Base-by-base conservation (phyloP, 2,329 filamentous ascomycete genomes). In the Phyllosticta capitalensis region DNA sequence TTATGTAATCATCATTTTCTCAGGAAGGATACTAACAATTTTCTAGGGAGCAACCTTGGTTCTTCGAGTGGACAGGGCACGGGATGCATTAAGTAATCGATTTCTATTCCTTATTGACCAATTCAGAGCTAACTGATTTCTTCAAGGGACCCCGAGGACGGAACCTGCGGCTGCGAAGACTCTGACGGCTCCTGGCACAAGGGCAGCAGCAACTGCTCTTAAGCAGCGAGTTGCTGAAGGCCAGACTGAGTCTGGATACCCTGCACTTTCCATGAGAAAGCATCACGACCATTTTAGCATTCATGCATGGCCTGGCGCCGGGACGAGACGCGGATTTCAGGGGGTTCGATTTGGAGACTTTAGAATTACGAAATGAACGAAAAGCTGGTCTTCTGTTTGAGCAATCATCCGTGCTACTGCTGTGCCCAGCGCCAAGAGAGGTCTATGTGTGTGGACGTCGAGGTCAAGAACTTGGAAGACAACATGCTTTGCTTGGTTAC, bases 71-170 rank as follows among this genome's bases (percentile, higher is more conserved):
- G 67, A 2, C 65, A 66, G 2, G 68, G 68, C 1, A 65, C 63
- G 9, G 67, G 66, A 14, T 70, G 67, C 55, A 68, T 70, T 26
- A 66, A 64, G 24, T 26, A 3, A 3, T 3, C 7, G 24, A 7
- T 7, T 4, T 26, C 24, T 7, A 26, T 26, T 26, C 24, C 24
- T 26, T 3, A 26, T 7, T 26, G n/a, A n/a, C 24, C 24, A 3
- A 3, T 26, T 26, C 24, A 26, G 24, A 26, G 24, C 24, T 26
- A 7, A 26, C 24, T 26, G 24, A 3, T 26, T 26, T 26, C 24
- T 26, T n/a, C n/a, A n/a, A 26, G 24, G 62, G 67, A 65, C 49
- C 67, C 68, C 1, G 52, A 61, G 52, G 24, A 49, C 21, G 28
- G 26, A 12, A 28, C 45, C 7, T 60, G 58, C 21, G 58, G 58